These are phyloP conservation scores for Cercospora citrullina DNA, from an alignment of 2,329 filamentous ascomycete species.

Conservation along the genomic window DNA sequence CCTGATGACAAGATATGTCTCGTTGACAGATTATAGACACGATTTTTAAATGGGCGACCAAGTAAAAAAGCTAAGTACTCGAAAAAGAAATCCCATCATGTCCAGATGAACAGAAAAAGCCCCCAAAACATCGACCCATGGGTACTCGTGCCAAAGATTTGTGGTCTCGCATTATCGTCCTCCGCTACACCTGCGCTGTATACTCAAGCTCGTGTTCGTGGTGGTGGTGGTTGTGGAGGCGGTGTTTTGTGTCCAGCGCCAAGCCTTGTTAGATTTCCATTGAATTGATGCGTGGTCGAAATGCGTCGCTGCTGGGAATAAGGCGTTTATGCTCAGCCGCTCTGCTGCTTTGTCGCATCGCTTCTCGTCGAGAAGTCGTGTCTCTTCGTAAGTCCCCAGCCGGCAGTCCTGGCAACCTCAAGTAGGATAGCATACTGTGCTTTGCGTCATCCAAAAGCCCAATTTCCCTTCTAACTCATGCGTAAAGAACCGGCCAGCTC, in stretches of 20 bases:
- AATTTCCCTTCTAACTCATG: constrained; percentile 3
- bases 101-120: constrained; percentile 5
- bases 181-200: constrained; percentile 13
- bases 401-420: not conserved
- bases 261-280: constrained; percentile 5
- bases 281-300: not conserved
- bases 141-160: constrained; percentile 4
- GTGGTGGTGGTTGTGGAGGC: not conserved
- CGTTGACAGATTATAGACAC: constrained; percentile 3
- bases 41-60: not conserved
- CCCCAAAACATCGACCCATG: constrained; percentile 11
- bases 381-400: not conserved
- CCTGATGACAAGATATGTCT: not conserved
- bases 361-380: not conserved
- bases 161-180: constrained; percentile 12
- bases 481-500: not conserved
- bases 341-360: not conserved
- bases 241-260: constrained; percentile 6
- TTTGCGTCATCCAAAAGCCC: not conserved
- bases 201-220: constrained; percentile 9
- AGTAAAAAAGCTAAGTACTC: constrained; percentile 10
- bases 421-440: not conserved
- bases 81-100: constrained; percentile 11
- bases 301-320: not conserved
- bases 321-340: not conserved